Evolutionary conservation across 176 grass and related monocot species (phyloP).

Genomic region (Carex parvula): DNA sequence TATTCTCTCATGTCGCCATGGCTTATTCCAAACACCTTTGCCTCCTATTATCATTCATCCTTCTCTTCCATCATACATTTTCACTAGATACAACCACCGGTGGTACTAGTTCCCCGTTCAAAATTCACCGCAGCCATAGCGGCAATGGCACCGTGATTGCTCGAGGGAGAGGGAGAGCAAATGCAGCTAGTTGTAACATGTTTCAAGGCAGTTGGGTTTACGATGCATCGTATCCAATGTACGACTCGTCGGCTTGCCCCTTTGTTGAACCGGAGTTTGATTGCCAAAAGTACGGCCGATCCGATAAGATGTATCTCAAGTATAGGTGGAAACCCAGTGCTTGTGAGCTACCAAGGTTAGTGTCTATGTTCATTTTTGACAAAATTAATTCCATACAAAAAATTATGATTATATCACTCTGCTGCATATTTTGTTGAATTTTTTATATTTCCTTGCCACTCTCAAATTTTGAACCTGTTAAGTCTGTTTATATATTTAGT

Average conservation of each 20-base stretch:
- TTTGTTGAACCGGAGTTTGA: slow-evolving; percentile 88
- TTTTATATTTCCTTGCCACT: background rate
- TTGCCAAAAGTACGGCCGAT: slow-evolving; percentile 79
- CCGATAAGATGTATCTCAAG: slow-evolving; percentile 74
- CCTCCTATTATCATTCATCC: slow-evolving; percentile 21
- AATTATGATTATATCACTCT: background rate
- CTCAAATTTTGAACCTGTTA: background rate
- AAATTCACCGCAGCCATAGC: slow-evolving; percentile 21
- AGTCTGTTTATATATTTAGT: background rate
- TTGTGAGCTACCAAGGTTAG: slow-evolving; percentile 77
- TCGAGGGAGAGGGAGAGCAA: slow-evolving; percentile 18
- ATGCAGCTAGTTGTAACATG: slow-evolving; percentile 53
- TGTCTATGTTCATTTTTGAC: background rate
- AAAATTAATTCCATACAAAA: background rate
- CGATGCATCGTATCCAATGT: slow-evolving; percentile 54
- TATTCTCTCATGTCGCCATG: slow-evolving; percentile 30
- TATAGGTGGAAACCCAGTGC: slow-evolving; percentile 69
- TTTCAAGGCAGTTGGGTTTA: slow-evolving; percentile 84
- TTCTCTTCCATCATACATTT: slow-evolving; percentile 3
- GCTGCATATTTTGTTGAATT: background rate
- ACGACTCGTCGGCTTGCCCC: slow-evolving; percentile 64
- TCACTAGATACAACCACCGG: slow-evolving; percentile 17
- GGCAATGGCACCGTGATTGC: slow-evolving; percentile 23
- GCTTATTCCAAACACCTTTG: background rate
- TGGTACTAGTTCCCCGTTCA: background rate